These are phyloP conservation scores for Trichopus zeylanicus DNA, from an alignment of 116 monocot species.

Conservation along the genomic window DNA sequence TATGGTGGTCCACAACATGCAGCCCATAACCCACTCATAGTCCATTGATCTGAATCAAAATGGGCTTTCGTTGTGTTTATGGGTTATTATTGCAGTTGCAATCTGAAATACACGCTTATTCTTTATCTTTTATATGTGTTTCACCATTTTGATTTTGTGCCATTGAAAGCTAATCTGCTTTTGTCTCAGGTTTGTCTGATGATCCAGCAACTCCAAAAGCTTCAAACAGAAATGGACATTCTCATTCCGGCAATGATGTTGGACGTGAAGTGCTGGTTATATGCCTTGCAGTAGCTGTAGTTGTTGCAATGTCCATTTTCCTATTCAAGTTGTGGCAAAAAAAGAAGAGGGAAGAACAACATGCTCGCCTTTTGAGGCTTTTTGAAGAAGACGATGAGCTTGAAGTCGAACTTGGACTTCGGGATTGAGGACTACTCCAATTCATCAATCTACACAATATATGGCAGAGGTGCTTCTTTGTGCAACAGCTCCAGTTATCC, in stretches of 20 bases:
- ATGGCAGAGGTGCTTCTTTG: neutral
- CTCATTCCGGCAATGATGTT: constrained; percentile 19
- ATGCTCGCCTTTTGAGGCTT: constrained; percentile 61
- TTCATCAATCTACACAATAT: neutral
- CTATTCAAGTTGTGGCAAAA: constrained; percentile 69
- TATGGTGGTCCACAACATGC: no score
- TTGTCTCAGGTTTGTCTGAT: constrained; percentile 37
- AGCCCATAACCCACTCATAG: no score
- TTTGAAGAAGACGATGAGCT: constrained; percentile 90
- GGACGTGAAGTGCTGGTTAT: constrained; percentile 33
- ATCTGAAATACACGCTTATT: neutral
- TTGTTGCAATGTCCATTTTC: constrained; percentile 28
- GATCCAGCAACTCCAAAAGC: constrained; percentile 29
- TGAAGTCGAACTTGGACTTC: constrained; percentile 73
- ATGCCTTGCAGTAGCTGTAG: constrained; percentile 25
- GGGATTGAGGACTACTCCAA: constrained; percentile 33
- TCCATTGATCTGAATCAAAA: no score
- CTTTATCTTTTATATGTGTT: neutral
- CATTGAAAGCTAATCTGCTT: neutral
- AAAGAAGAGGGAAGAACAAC: constrained; percentile 74
- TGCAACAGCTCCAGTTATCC: no score
- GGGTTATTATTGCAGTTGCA: no score
- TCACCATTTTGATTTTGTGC: neutral
- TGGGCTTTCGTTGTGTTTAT: no score
- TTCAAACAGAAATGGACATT: constrained; percentile 16